Conservation (phyloP, 352 stramenopile genomes). For the Phytopythium aichiense region DNA sequence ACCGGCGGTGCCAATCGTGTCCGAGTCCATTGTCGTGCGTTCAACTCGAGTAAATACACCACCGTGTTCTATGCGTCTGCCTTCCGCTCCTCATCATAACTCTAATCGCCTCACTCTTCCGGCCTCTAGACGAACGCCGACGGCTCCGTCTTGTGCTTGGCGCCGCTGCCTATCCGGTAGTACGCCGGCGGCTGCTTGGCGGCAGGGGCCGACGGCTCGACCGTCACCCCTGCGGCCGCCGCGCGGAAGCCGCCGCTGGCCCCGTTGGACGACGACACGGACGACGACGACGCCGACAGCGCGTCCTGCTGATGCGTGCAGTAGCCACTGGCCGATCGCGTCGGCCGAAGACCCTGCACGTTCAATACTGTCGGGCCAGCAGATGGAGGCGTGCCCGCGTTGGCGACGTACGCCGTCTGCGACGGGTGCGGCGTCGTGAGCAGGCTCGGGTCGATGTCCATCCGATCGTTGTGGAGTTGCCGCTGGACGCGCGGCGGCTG, state of each 20-base stretch:
- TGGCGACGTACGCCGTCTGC: conserved; percentile 25
- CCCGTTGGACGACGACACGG: not conserved
- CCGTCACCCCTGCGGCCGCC: not conserved
- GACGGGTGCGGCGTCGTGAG: conserved; percentile 26
- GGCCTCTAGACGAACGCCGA: conserved; percentile 6
- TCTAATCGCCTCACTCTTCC: not conserved
- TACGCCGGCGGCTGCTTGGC: conserved; percentile 2
- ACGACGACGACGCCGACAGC: conserved; percentile 5
- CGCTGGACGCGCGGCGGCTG: conserved; percentile 29
- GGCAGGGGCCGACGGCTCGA: not conserved
- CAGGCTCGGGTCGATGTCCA: conserved; percentile 33
- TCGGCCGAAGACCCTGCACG: conserved; percentile 1
- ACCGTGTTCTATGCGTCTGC: too few relatives aligned
- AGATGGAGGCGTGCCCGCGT: conserved; percentile 14
- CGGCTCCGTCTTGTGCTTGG: conserved; percentile 7
- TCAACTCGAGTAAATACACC: too few relatives aligned
- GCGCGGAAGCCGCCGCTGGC: not conserved
- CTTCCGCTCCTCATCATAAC: too few relatives aligned
- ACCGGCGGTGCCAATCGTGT: not conserved
- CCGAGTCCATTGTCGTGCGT: too few relatives aligned
- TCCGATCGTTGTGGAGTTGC: conserved; percentile 31
- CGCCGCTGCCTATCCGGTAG: conserved; percentile 8
- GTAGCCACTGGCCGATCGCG: conserved; percentile 1
- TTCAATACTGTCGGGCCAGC: conserved; percentile 5
- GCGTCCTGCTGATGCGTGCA: not conserved